Conservation (phyloP, 495 filamentous ascomycete species). For the Aspergillus nidulans region DNA sequence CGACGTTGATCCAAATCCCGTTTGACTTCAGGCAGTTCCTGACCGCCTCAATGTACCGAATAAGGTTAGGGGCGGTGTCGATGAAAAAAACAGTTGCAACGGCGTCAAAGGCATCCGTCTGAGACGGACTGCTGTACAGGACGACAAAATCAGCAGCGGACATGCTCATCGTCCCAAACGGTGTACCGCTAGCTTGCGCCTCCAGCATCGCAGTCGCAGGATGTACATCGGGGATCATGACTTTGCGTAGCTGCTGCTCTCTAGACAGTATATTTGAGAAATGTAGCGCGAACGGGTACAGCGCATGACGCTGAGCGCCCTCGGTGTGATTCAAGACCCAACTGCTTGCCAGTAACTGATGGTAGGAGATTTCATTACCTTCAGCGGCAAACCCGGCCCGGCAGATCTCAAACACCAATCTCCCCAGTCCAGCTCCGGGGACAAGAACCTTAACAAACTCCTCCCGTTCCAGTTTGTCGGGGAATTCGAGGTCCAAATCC, state of each 20-base stretch:
- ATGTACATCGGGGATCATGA: constrained; percentile 74
- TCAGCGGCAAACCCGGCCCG: constrained; percentile 69
- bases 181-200: constrained; percentile 20
- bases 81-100: constrained; percentile 93
- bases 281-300: constrained; percentile 75
- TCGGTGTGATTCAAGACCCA: constrained; percentile 79
- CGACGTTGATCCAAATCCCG: constrained; percentile 84
- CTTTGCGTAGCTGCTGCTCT: constrained; percentile 63
- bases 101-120: constrained; percentile 65
- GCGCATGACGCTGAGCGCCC: constrained; percentile 36
- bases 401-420: constrained; percentile 82
- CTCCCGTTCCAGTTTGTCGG: constrained; percentile 19
- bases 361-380: constrained; percentile 95
- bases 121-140: constrained; percentile 58
- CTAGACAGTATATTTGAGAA: constrained; percentile 76
- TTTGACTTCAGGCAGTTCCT: constrained; percentile 68
- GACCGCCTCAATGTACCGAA: constrained; percentile 82
- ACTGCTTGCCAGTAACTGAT: constrained; percentile 80
- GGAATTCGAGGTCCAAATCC: constrained; percentile 55
- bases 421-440: constrained; percentile 83
- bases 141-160: constrained; percentile 77
- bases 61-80: constrained; percentile 90
- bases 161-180: constrained; percentile 68
- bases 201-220: constrained; percentile 52
- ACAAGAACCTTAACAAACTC: constrained; percentile 63